Percentiles rank a stretch among this genome's conserved stretches.
Evolutionary conservation across 306 rosid species (phyloP).

Genomic region (Trifolium repens): DNA sequence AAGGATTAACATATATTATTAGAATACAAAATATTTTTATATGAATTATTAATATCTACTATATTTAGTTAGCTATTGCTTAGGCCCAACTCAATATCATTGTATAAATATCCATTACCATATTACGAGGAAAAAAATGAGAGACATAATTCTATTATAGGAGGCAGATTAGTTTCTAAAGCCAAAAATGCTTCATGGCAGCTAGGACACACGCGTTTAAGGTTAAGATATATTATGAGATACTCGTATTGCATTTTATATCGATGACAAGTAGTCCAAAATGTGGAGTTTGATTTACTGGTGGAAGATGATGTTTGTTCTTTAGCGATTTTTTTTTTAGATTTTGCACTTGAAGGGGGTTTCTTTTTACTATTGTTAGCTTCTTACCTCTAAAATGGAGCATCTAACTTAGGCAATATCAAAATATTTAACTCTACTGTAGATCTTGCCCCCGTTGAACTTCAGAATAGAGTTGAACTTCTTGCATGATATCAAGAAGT

Average conservation of each 20-base stretch:
- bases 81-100: too few relatives aligned
- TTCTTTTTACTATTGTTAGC: constrained; percentile 61
- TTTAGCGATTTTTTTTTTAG: constrained; percentile 57
- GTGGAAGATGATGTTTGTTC: constrained; percentile 61
- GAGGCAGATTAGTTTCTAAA: constrained; percentile 73
- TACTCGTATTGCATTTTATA: constrained; percentile 98
- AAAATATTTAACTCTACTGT: too few relatives aligned
- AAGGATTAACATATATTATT: too few relatives aligned
- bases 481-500: too few relatives aligned
- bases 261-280: constrained; percentile 86
- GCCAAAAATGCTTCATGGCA: constrained; percentile 89
- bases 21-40: too few relatives aligned
- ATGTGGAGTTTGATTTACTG: constrained; percentile 66
- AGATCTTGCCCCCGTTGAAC: too few relatives aligned
- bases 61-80: too few relatives aligned
- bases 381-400: constrained; percentile 36
- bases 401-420: too few relatives aligned
- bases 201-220: constrained; percentile 88
- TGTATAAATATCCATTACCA: too few relatives aligned
- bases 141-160: constrained; percentile 34
- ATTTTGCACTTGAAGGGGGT: constrained; percentile 51
- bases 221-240: constrained; percentile 81
- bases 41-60: too few relatives aligned
- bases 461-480: too few relatives aligned
- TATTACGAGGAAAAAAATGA: too few relatives aligned